Evolutionary conservation across 768 basidiomycete species (phyloP), one percentile per base, ranked within the genome.

Genomic region (Chiua virens): DNA sequence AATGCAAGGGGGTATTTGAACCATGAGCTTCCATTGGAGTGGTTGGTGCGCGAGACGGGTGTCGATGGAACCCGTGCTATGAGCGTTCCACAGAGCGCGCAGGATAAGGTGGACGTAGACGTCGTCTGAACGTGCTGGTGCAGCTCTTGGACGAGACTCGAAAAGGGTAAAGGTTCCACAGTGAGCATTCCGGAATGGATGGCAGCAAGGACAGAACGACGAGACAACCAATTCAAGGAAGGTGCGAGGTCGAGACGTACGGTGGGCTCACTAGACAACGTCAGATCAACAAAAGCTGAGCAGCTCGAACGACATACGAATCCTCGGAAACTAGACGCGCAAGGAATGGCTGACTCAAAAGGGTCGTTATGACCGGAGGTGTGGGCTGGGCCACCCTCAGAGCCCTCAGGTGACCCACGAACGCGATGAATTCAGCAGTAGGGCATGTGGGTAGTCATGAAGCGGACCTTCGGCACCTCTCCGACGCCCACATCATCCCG

Each of bases 181-280:
- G 80, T 82, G 25, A 99, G 79, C 63, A 94, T 89, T 0, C 92
- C 92, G 9, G 79, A 81, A 57, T 98, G 83, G 51, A 99, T 89
- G 6, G 96, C 96, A 22, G 83, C 72, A 4, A 86, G 77, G 21
- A 98, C 87, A 5, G 85, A 85, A 25, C 93, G 84, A 23, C 94
- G 81, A 15, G 89, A 87, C n/a, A 98, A 77, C 90, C 92, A 98
- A 62, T 91, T 94, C 30, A 99, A 74, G 13, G 93, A 90, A 0
- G 95, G 92, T 0, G 97, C 94, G n/a, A 90, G 74, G 64, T 98
- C 97, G 17, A 99, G 79, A 9, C 97, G 86, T 27, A 97, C 75
- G 0, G 94, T 92, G 0, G 96, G 92, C 60, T 99, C 96, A 21
- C 94, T 66, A 52, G 23, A 47, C 37, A 41, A 21, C 15, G 32